Base-by-base conservation (phyloP, 495 filamentous ascomycete genomes). In the Pseudevernia furfuracea region DNA sequence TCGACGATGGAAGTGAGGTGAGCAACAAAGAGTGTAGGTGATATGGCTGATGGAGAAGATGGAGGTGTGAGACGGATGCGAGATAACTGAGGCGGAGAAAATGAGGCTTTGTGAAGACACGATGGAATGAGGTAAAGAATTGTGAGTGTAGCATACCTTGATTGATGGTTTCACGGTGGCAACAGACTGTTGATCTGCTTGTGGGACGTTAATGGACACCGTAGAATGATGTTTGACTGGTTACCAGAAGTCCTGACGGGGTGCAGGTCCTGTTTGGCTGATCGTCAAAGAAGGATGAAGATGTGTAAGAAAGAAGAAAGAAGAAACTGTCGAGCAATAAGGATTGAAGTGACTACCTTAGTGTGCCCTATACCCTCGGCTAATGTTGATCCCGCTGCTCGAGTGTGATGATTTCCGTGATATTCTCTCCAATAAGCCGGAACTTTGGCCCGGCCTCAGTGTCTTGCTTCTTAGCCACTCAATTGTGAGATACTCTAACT, bases 231-330 rank as follows among this genome's bases (percentile, higher is more conserved):
- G 30, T 32, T 34, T 34, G 52, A 34, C 30, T 19, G 52, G 6
- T 0, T 7, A 34, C 19, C 17, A 34, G n/a, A 17, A 55, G 28
- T 55, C 52, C 30, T 34, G 52, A 55, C 30, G 52, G 14, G 30
- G 28, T 55, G 52, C 52, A 34, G 28, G 52, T 55, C 52, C 52
- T 55, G 52, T 55, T 55, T 55, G 7, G 52, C 52, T 55, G 52
- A 55, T 55, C 14, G 52, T 55, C 52, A 55, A 28, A 55, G 52
- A 34, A 55, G 30, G 30, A 55, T 34, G 17, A 55, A 34, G 49
- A 55, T 32, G 49, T 53, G 14, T 14, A 53, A 32, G 4, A 28
- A 30, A 53, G 25, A 53, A 53, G 48, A 30, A 52, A 30, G 12
- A 2, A 41, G 14, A 15, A 41, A 12, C 2, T 25, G 12, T 12